phyloP scores from a whole-genome alignment of 163 green algal genomes.

The Scenedesmus sp. region DNA sequence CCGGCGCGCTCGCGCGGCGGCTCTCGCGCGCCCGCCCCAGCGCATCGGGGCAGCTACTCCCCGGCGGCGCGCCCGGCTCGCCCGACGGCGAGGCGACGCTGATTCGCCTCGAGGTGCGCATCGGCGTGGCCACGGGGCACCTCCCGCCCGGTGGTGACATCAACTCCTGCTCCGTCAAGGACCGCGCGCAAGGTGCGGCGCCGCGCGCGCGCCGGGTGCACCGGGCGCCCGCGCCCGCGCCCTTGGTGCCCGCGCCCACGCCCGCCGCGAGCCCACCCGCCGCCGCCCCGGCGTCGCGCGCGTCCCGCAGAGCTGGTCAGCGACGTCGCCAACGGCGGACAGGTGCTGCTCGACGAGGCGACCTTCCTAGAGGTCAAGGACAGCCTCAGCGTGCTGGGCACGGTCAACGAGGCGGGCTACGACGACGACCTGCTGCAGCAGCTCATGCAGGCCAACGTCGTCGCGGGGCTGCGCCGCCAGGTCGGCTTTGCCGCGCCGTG shows the following conservation, averaged over 20 bases:
- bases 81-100: too few relatives aligned
- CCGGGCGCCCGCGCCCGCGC: too few relatives aligned
- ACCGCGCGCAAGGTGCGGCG: slow-evolving; percentile 32
- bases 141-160: slow-evolving; percentile 15
- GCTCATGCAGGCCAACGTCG: slow-evolving; percentile 19
- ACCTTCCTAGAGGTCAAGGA: slow-evolving; percentile 45
- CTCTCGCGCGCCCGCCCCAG: too few relatives aligned
- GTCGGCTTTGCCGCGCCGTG: too few relatives aligned
- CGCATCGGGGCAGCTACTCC: too few relatives aligned
- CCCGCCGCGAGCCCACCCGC: too few relatives aligned
- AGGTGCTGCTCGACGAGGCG: slow-evolving; percentile 36
- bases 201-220: too few relatives aligned
- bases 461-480: slow-evolving; percentile 9
- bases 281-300: too few relatives aligned
- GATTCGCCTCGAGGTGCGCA: slow-evolving; percentile 56
- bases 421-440: slow-evolving; percentile 29
- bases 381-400: slow-evolving; percentile 38
- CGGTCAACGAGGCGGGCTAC: slow-evolving; percentile 36
- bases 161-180: slow-evolving; percentile 9
- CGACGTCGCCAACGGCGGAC: slow-evolving; percentile 28
- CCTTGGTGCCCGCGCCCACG: too few relatives aligned
- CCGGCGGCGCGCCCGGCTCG: too few relatives aligned
- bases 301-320: slow-evolving; percentile 30
- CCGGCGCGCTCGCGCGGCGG: not conserved
- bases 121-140: slow-evolving; percentile 62